Evolutionary conservation across 2,329 filamentous ascomycete species (phyloP).

Genomic region (Colletotrichum endophyticum): DNA sequence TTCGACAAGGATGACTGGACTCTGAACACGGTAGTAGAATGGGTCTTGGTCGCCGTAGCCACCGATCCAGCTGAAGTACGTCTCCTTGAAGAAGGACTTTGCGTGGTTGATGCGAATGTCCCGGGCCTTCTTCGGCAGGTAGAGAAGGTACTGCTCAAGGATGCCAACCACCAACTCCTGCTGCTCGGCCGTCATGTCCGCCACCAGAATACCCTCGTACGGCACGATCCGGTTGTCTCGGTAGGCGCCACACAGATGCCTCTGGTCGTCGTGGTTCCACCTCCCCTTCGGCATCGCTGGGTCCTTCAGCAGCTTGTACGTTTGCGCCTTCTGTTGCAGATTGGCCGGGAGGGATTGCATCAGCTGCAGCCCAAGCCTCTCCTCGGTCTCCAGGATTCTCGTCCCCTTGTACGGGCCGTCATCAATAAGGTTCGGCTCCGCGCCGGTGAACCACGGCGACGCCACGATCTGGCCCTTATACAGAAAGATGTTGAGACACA

Average conservation of each 20-base stretch:
- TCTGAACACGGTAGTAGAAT: conserved; percentile 82
- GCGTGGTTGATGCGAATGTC: conserved; percentile 59
- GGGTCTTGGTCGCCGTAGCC: conserved; percentile 69
- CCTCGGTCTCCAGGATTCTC: conserved; percentile 69
- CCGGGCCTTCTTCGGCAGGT: conserved; percentile 64
- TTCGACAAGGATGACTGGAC: conserved; percentile 75
- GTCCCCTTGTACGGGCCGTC: conserved; percentile 66
- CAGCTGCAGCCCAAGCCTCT: conserved; percentile 66
- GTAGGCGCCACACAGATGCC: conserved; percentile 79
- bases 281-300: conserved; percentile 69
- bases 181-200: conserved; percentile 51
- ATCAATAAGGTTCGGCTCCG: conserved; percentile 80
- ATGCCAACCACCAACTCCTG: conserved; percentile 62
- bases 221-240: conserved; percentile 80
- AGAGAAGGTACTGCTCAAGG: conserved; percentile 69
- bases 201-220: conserved; percentile 69
- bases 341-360: conserved; percentile 66
- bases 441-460: conserved; percentile 79
- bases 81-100: conserved; percentile 66
- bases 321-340: conserved; percentile 55
- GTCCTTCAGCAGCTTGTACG: conserved; percentile 66
- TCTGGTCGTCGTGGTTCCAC: conserved; percentile 83
- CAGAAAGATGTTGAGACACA: conserved; percentile 75
- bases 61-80: conserved; percentile 83
- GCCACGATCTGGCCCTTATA: conserved; percentile 69